Evolutionary conservation across 2,329 filamentous ascomycete genomes (phyloP).

Genomic region (Cryphonectria parasitica): DNA sequence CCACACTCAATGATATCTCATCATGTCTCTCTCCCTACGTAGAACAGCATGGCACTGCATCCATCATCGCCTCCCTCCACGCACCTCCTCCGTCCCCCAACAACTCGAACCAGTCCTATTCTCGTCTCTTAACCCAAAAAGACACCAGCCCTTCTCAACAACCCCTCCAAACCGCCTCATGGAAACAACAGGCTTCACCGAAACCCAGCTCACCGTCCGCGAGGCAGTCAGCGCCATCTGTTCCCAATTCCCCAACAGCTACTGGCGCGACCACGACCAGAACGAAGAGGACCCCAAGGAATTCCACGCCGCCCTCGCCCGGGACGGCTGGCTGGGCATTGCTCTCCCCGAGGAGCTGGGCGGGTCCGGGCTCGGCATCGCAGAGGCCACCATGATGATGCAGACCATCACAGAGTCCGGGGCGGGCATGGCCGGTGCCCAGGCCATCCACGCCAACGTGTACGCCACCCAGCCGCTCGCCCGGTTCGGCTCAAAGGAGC

Average conservation of each 20-base stretch:
- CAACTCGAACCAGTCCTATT: background rate
- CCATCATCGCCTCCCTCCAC: background rate
- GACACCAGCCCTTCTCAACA: slow-evolving; percentile 43
- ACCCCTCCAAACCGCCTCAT: slow-evolving; percentile 55
- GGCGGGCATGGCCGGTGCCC: slow-evolving; percentile 75
- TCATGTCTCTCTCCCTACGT: slow-evolving; percentile 18
- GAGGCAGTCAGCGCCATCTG: slow-evolving; percentile 73
- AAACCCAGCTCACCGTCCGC: slow-evolving; percentile 72
- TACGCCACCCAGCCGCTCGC: slow-evolving; percentile 78
- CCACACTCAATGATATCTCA: background rate
- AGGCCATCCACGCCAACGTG: slow-evolving; percentile 67
- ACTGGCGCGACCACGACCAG: slow-evolving; percentile 77
- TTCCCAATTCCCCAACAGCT: slow-evolving; percentile 71
- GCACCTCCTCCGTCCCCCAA: background rate
- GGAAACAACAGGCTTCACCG: slow-evolving; percentile 73
- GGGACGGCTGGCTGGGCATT: slow-evolving; percentile 81
- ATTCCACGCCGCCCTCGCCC: slow-evolving; percentile 74
- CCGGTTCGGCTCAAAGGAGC: slow-evolving; percentile 69
- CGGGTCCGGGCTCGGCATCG: slow-evolving; percentile 75
- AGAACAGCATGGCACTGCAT: slow-evolving; percentile 6
- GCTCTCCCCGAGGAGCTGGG: slow-evolving; percentile 75
- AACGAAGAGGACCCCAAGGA: slow-evolving; percentile 72
- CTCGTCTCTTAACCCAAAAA: too few relatives aligned
- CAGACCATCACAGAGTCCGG: slow-evolving; percentile 80
- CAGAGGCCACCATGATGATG: slow-evolving; percentile 86